These are phyloP conservation scores for Lodderomyces orthopsilosis DNA, from an alignment of 1,139 yeast species.

Conservation along the genomic window DNA sequence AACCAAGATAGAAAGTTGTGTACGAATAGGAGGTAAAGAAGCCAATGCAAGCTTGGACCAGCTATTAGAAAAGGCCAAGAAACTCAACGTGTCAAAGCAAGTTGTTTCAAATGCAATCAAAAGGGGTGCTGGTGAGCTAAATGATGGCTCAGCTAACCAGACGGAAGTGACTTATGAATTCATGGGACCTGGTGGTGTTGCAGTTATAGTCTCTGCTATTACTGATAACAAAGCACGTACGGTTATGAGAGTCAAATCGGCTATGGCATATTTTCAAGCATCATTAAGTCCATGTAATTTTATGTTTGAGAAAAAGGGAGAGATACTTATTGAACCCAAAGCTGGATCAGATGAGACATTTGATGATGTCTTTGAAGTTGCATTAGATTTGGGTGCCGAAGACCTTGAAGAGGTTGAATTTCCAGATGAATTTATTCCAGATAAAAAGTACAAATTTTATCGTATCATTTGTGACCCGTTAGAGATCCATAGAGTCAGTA, in stretches of 20 bases:
- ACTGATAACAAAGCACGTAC: slow-evolving; percentile 90
- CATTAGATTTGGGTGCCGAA: slow-evolving; percentile 80
- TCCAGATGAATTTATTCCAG: slow-evolving; percentile 31
- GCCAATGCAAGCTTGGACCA: slow-evolving; percentile 75
- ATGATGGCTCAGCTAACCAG: slow-evolving; percentile 31
- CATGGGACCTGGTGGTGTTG: slow-evolving; percentile 89
- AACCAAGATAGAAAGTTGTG: slow-evolving; percentile 69
- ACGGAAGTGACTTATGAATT: slow-evolving; percentile 73
- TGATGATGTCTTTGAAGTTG: slow-evolving; percentile 68
- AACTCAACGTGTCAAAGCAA: slow-evolving; percentile 76
- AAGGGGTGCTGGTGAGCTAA: slow-evolving; percentile 66
- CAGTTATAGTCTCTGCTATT: slow-evolving; percentile 76
- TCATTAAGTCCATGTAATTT: slow-evolving; percentile 74
- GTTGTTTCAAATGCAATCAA: slow-evolving; percentile 84
- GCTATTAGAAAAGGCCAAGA: slow-evolving; percentile 74
- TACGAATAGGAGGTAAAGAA: slow-evolving; percentile 49
- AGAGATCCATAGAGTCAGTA: slow-evolving; percentile 61
- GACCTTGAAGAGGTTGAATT: slow-evolving; percentile 61
- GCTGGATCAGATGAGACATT: slow-evolving; percentile 39
- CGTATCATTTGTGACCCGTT: slow-evolving; percentile 56
- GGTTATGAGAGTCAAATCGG: slow-evolving; percentile 69
- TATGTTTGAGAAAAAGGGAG: slow-evolving; percentile 76
- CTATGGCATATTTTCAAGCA: slow-evolving; percentile 70
- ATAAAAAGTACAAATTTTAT: slow-evolving; percentile 35
- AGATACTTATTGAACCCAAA: slow-evolving; percentile 49